Evolutionary conservation across 768 basidiomycete genomes (phyloP).

Genomic region (Termitomyces sp.): DNA sequence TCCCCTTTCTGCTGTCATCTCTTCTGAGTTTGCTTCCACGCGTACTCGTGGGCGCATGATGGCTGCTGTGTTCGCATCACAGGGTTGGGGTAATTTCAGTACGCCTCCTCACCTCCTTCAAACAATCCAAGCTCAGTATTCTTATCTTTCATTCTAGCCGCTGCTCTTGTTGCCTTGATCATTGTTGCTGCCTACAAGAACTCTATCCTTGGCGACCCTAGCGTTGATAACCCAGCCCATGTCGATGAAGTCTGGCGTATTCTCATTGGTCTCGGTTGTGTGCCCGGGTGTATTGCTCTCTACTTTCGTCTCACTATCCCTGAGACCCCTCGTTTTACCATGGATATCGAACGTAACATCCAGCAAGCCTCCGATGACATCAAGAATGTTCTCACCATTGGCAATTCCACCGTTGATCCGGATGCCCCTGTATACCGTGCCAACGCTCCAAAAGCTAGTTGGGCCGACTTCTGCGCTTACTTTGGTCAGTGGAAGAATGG

Average conservation of each 20-base stretch:
- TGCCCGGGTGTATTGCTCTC: constrained; percentile 80
- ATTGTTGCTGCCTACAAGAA: constrained; percentile 67
- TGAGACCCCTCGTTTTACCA: constrained; percentile 87
- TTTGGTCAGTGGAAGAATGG: constrained; percentile 75
- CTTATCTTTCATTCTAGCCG: constrained; percentile 34
- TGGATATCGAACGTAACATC: constrained; percentile 88
- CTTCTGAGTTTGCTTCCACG: constrained; percentile 84
- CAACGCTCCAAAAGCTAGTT: constrained; percentile 65
- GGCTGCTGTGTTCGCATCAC: constrained; percentile 82
- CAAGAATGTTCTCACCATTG: constrained; percentile 58
- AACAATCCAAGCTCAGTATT: background rate
- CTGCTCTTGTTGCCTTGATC: constrained; percentile 64
- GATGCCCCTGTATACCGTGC: constrained; percentile 59
- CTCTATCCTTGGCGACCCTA: constrained; percentile 39
- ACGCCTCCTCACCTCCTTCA: constrained; percentile 19
- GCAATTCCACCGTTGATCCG: constrained; percentile 46
- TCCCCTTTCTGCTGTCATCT: constrained; percentile 80
- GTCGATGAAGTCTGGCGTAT: constrained; percentile 85
- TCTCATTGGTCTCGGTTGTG: constrained; percentile 82
- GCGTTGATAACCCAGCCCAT: constrained; percentile 34
- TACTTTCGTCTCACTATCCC: constrained; percentile 94
- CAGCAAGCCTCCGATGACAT: constrained; percentile 74
- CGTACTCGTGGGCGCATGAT: constrained; percentile 80
- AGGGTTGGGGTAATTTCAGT: constrained; percentile 88
- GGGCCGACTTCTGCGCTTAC: constrained; percentile 63